Evolutionary conservation across 1,284 basidiomycete species (phyloP), one percentile per base, ranked within the genome.

Genomic region (Fomes fomentarius): DNA sequence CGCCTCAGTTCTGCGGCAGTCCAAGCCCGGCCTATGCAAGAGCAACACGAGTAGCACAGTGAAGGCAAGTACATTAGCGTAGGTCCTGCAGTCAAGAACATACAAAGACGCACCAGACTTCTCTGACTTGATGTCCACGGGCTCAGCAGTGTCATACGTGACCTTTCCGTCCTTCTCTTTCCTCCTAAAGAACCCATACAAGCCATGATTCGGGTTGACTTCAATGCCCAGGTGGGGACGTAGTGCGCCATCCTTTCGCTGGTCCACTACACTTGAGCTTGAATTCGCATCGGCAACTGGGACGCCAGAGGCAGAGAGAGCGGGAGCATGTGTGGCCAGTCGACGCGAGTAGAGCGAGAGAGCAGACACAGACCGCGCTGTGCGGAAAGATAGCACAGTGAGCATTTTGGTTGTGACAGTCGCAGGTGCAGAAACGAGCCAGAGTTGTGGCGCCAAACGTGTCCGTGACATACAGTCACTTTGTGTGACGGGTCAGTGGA

Each of bases 1-100:
- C 87, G 75, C 45, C 95, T 83, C 46, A 98, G 78, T 67, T 98
- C 95, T 14, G 83, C 77, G 3, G 93, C 89, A 41, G 77, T 81
- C 95, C 95, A 98, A 28, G 90, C 76, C 52, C 95, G 84, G 52
- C 93, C 94, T 96, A 47, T 24, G 14, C 9, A 25, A 24, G 48
- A 47, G 34, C 63, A 45, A 21, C 0, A 19, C 19, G 3, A 14
- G 35, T 44, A 30, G 12, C 28, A 30, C 28, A 30, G 28, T 12
- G 28, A 30, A 6, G n/a, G n/a, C n/a, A n/a, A n/a, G n/a, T n/a
- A n/a, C n/a, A n/a, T n/a, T n/a, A n/a, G n/a, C 34, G 47, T 22
- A 14, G 12, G 24, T 31, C 35, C 57, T 15, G 28, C 15, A 22
- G 21, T 10, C 22, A 24, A 24, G 31, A 49, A 37, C 30, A 12